phyloP scores from a whole-genome alignment of 805 yeast genomes.

The Saturnispora besseyi region DNA sequence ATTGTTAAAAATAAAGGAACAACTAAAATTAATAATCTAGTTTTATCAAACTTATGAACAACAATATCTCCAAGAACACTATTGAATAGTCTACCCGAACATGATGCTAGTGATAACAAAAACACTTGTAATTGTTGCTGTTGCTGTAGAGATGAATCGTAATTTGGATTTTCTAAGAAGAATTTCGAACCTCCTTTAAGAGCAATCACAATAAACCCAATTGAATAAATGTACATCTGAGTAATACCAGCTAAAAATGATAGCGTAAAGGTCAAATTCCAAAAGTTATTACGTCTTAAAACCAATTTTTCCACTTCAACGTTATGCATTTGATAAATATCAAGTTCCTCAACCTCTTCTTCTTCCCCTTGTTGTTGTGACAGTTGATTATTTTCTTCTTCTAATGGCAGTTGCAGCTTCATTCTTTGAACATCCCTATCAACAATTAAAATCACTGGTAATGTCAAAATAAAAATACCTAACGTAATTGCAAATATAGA shows the following conservation, averaged over 20 bases:
- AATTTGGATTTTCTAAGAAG: conserved; percentile 8
- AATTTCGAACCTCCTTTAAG: conserved; percentile 25
- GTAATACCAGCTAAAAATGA: conserved; percentile 58
- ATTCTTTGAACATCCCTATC: conserved; percentile 29
- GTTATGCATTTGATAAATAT: conserved; percentile 4
- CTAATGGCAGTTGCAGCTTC: not conserved
- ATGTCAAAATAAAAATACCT: conserved; percentile 34
- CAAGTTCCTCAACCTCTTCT: not conserved
- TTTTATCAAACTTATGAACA: conserved; percentile 32
- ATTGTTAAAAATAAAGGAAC: conserved; percentile 42
- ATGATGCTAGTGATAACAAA: conserved; percentile 57
- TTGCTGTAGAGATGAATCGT: conserved; percentile 29
- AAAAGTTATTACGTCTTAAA: conserved; percentile 31
- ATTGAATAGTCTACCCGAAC: conserved; percentile 53
- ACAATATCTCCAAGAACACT: conserved; percentile 61
- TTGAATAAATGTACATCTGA: conserved; percentile 66
- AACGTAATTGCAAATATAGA: conserved; percentile 37
- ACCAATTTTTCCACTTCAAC: conserved; percentile 14
- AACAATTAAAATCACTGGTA: conserved; percentile 37
- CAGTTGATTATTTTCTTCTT: not conserved
- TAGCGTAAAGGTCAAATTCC: conserved; percentile 41
- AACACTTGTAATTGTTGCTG: conserved; percentile 69
- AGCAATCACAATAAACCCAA: conserved; percentile 61
- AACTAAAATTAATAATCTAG: conserved; percentile 39
- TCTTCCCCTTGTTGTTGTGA: not conserved